phyloP scores from a whole-genome alignment of 2,329 filamentous ascomycete species.

The Aspergillus fischeri region DNA sequence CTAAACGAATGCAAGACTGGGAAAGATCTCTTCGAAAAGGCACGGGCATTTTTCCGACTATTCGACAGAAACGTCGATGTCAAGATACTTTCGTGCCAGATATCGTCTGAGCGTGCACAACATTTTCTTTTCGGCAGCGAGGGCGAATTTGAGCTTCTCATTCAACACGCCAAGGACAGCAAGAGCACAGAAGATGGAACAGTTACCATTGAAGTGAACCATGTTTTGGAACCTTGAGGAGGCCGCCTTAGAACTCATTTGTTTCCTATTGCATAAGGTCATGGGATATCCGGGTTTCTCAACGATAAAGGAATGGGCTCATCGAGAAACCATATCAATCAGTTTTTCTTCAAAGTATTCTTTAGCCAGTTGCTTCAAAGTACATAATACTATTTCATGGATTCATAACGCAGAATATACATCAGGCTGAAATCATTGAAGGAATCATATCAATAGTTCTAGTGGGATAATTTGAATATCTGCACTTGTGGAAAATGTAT shows the following conservation, averaged over 20 bases:
- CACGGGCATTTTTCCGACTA: conserved; percentile 15
- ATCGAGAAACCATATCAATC: neutral
- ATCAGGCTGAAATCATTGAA: neutral
- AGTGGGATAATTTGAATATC: neutral
- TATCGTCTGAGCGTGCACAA: conserved; percentile 4
- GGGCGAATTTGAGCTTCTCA: conserved; percentile 19
- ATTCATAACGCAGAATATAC: neutral
- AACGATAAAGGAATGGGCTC: neutral
- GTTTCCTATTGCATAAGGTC: neutral
- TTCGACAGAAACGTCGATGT: conserved; percentile 7
- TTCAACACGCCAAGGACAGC: conserved; percentile 10
- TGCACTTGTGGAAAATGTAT: too few species aligned
- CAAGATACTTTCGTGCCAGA: conserved; percentile 14
- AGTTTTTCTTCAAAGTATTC: neutral
- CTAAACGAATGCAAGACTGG: conserved; percentile 12
- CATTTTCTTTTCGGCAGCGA: conserved; percentile 18
- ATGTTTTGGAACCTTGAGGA: conserved; percentile 2
- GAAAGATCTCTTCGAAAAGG: conserved; percentile 18
- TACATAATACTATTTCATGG: neutral
- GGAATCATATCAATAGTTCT: neutral
- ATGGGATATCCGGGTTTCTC: neutral
- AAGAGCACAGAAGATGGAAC: neutral
- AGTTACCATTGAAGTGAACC: conserved; percentile 9
- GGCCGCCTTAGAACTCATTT: neutral
- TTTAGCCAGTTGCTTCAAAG: neutral